Evolutionary conservation across 1,139 yeast species (phyloP).

Genomic region (Arxiozyma telluris): DNA sequence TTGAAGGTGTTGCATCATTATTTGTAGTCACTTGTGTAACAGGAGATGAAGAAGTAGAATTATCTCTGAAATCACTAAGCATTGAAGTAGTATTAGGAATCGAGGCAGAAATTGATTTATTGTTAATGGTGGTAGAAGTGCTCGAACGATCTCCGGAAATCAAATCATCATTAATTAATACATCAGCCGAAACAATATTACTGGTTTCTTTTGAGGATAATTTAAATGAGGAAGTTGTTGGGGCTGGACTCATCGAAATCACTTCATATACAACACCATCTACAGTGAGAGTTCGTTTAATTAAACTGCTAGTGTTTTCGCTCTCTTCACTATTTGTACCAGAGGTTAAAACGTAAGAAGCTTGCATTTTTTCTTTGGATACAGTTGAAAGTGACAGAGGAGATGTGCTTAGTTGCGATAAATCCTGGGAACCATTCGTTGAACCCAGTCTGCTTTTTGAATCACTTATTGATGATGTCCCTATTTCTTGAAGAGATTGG

Average conservation of each 20-base stretch:
- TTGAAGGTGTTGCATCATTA: not conserved
- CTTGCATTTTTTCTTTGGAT: not conserved
- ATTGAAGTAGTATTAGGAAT: not conserved
- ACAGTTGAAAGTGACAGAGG: too few species aligned
- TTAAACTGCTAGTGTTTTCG: not conserved
- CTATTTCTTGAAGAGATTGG: not conserved
- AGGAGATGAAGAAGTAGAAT: not conserved
- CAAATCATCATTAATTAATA: not conserved
- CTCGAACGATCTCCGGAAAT: not conserved
- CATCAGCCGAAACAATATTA: not conserved
- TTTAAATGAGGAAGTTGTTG: not conserved
- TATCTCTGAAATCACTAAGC: not conserved
- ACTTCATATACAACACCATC: conserved; percentile 10
- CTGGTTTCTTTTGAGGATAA: not conserved
- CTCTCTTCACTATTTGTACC: not conserved
- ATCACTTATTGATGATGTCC: too few species aligned
- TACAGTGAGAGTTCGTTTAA: conserved; percentile 6
- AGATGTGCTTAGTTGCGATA: not conserved
- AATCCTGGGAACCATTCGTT: not conserved
- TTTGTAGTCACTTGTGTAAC: not conserved
- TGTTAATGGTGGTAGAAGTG: not conserved
- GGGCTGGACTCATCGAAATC: not conserved
- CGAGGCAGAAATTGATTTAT: not conserved
- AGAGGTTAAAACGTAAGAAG: not conserved
- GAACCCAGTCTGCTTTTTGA: not conserved